Conservation (phyloP, 352 stramenopile species). For the Globisporangium nunn region DNA sequence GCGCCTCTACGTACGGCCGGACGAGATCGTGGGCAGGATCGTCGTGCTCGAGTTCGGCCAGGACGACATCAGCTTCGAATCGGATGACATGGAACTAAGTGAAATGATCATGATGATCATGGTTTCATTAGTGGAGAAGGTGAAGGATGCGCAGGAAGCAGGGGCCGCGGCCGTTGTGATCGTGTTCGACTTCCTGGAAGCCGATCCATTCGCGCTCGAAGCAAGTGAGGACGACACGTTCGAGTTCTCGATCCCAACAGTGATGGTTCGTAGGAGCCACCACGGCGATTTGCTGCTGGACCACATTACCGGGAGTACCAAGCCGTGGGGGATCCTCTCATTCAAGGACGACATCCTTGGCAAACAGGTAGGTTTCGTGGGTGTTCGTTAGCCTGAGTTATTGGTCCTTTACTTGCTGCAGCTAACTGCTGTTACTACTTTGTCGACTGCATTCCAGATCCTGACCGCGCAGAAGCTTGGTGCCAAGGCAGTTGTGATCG, state of each 20-base stretch:
- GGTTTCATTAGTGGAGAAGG: conserved; percentile 57
- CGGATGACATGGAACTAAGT: conserved; percentile 41
- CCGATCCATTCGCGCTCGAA: conserved; percentile 57
- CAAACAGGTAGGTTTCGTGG: conserved; percentile 30
- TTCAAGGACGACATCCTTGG: conserved; percentile 60
- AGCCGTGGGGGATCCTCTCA: conserved; percentile 39
- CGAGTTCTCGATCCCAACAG: conserved; percentile 50
- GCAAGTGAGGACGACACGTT: conserved; percentile 38
- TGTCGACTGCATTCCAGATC: conserved; percentile 25
- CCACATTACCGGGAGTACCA: conserved; percentile 25
- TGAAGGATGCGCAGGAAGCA: conserved; percentile 61
- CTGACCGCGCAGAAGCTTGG: conserved; percentile 51
- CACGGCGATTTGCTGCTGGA: conserved; percentile 52
- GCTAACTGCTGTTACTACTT: not conserved
- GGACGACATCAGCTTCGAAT: conserved; percentile 44
- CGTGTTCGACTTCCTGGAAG: conserved; percentile 66
- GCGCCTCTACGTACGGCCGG: conserved; percentile 54
- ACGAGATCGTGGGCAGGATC: conserved; percentile 54
- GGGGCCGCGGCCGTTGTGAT: conserved; percentile 47
- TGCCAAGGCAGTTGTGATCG: conserved; percentile 56
- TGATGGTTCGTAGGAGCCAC: conserved; percentile 55
- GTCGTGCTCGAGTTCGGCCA: conserved; percentile 69
- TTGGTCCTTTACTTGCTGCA: too few species aligned
- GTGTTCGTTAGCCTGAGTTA: conserved; percentile 2
- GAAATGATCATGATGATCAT: conserved; percentile 63